Base-by-base conservation (phyloP, 2,329 filamentous ascomycete species). In the Paraphoma chrysanthemicola region DNA sequence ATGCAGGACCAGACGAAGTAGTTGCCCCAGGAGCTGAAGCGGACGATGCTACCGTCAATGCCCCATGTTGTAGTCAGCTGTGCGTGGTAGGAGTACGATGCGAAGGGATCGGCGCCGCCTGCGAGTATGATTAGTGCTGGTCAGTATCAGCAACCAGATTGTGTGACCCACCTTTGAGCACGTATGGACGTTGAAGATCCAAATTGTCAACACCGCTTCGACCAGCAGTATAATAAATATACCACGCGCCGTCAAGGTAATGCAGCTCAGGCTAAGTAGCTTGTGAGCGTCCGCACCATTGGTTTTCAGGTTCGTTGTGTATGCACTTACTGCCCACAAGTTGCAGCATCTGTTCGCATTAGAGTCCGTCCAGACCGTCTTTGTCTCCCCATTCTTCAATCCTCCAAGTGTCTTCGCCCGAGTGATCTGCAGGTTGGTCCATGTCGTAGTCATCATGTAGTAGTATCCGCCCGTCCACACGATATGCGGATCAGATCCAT, bases 1-100 rank as follows among this genome's bases (percentile, higher is more conserved):
- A 83, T 80, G 66, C 83, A 85, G 1, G 82, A 86, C 72, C 80
- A 86, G 50, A 85, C 78, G 39, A 86, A 82, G 71, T 85, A 86
- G 69, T 83, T 82, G 30, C 75, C 72, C 64, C 65, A 68, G 41
- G 79, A 78, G 30, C 63, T 72, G n/a, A 84, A 81, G 16, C 81
- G 80, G 0, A 86, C 73, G 52, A 86, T 76, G 0, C 82, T 82
- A 10, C 79, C 83, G 64, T 87, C 84, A 51, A 87, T 82, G 41
- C 74, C 72, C 69, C 69, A 71, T 38, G 79, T 79, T 16, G 65
- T 74, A 7, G 74, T 81, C 33, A 86, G 74, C 54, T 81, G 78
- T 6, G 78, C 80, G 8, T 75, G 77, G 60, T 85, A 86, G 3
- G 76, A 77, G 70, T 80, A 87, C 0, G 71, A 65, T 28, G 85